A percentile compares a stretch with the other conserved stretches of the same genome.
Evolutionary conservation across 148 eudicot species (phyloP).

Genomic region (Rhododendron molle): DNA sequence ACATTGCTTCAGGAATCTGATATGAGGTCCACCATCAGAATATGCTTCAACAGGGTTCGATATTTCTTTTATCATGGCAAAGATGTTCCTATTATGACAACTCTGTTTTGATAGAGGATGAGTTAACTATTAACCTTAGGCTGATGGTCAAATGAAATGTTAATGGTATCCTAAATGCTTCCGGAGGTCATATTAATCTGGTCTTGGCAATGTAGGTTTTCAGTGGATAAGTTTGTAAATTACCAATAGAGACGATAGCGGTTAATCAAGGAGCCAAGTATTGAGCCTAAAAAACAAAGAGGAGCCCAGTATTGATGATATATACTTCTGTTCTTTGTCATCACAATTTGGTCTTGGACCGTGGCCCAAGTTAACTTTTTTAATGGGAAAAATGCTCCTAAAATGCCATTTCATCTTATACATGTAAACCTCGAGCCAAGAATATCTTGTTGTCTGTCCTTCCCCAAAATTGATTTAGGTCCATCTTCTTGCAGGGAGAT

Average conservation of each 20-base stretch:
- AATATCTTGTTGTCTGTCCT: background rate
- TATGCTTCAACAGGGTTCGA: background rate
- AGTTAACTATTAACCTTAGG: background rate
- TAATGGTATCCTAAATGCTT: background rate
- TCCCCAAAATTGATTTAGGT: background rate
- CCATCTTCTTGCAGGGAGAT: constrained; percentile 51
- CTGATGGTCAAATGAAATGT: background rate
- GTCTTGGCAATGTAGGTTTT: background rate
- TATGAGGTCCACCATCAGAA: background rate
- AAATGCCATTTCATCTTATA: background rate
- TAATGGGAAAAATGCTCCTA: background rate
- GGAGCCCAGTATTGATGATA: background rate
- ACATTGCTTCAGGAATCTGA: background rate
- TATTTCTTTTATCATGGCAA: background rate
- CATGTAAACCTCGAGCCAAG: background rate
- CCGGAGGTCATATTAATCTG: background rate
- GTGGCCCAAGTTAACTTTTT: background rate
- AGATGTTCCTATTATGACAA: background rate
- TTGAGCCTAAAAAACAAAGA: too few relatives aligned
- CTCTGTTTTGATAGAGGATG: background rate
- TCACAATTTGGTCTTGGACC: background rate
- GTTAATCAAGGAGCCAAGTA: background rate
- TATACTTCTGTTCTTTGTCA: background rate
- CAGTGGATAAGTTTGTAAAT: background rate
- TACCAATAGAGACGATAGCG: background rate